These are phyloP conservation scores for Corinectria fuckeliana DNA, from an alignment of 2,329 filamentous ascomycete genomes.

Conservation along the genomic window DNA sequence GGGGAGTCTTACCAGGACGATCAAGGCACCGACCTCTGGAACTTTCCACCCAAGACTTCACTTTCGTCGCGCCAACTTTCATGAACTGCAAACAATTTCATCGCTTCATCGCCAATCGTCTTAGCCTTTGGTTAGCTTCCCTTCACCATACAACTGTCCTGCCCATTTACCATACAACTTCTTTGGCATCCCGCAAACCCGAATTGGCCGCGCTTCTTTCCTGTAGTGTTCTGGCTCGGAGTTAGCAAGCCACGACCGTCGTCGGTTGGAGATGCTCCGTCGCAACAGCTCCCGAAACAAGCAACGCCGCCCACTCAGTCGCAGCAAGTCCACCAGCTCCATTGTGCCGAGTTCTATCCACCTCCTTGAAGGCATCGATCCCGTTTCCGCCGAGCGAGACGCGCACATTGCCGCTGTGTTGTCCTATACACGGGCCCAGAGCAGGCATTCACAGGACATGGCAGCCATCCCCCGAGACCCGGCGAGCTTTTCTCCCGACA, in stretches of 20 bases:
- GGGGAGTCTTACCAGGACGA: background rate
- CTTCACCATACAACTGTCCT: background rate
- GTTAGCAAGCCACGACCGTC: background rate
- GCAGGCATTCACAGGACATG: constrained; percentile 39
- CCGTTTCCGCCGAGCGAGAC: constrained; percentile 59
- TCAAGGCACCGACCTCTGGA: background rate
- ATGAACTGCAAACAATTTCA: constrained; percentile 16
- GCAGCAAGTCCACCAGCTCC: constrained; percentile 62
- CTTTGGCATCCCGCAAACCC: background rate
- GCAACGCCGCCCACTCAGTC: constrained; percentile 51
- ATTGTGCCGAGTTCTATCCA: constrained; percentile 48
- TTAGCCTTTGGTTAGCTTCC: constrained; percentile 5
- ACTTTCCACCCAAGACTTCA: background rate
- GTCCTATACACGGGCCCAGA: constrained; percentile 63
- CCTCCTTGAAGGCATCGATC: constrained; percentile 55
- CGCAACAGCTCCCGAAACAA: constrained; percentile 54
- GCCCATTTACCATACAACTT: background rate
- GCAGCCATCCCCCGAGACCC: constrained; percentile 33
- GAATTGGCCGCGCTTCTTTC: background rate
- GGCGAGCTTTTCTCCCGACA: constrained; percentile 22
- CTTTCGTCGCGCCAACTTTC: background rate
- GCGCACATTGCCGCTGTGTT: constrained; percentile 67
- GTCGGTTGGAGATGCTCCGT: constrained; percentile 52
- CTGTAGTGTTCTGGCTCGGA: background rate
- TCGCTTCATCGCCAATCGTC: background rate